A percentile compares a stretch with the other conserved stretches of the same genome.
These are phyloP conservation scores for Stenocarpella maydis DNA, from an alignment of 2,329 filamentous ascomycete species.

Conservation along the genomic window DNA sequence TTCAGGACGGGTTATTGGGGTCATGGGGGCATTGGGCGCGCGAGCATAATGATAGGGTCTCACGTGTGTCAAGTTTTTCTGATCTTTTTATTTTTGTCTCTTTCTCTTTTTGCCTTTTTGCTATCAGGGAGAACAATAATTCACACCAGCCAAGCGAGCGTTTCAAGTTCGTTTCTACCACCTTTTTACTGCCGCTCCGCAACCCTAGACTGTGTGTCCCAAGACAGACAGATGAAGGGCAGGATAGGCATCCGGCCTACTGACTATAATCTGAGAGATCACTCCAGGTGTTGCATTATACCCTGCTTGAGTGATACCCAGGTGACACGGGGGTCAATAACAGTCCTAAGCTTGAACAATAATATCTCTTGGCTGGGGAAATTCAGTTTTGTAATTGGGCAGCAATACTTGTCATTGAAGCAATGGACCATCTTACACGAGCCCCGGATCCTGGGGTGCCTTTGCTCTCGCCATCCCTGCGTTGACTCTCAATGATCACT, in stretches of 20 bases:
- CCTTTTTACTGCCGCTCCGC: not conserved
- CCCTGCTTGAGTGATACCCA: no score
- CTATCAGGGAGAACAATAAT: constrained; percentile 23
- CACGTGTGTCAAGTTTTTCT: constrained; percentile 23
- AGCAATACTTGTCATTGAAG: no score
- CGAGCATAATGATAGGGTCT: constrained; percentile 8
- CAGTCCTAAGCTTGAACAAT: not conserved
- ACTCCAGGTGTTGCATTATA: no score
- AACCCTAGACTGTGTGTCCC: not conserved
- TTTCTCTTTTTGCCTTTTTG: not conserved
- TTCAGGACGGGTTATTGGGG: not conserved
- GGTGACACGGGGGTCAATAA: no score
- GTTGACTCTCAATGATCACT: no score
- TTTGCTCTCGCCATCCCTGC: no score
- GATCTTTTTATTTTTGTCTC: no score
- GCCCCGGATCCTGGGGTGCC: no score
- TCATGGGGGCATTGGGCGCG: not conserved
- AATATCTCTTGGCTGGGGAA: not conserved
- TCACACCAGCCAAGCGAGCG: constrained; percentile 10
- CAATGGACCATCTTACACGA: no score
- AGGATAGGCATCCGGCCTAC: not conserved
- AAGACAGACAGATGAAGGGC: not conserved
- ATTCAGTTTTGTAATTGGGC: no score
- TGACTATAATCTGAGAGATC: not conserved
- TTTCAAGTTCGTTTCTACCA: not conserved